These are phyloP conservation scores for Tetrapyrgos nigripes DNA, from an alignment of 1,284 basidiomycete genomes.

Conservation along the genomic window DNA sequence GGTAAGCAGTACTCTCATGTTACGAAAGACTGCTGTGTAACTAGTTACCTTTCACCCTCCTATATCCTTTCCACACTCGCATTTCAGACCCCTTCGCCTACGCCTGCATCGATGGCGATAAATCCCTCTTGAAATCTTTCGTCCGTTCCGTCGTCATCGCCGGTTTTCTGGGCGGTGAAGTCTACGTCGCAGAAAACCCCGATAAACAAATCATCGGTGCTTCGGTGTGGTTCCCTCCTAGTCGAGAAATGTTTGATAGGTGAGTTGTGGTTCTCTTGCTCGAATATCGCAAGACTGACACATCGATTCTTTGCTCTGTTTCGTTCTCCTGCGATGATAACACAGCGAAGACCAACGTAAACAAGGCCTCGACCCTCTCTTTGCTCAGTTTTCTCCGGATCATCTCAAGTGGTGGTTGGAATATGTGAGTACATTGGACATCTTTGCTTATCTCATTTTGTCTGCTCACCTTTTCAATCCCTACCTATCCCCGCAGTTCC, in stretches of 20 bases:
- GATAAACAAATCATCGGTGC: constrained; percentile 21
- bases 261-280: constrained; percentile 6
- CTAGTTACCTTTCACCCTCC: background rate
- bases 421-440: background rate
- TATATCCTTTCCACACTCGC: background rate
- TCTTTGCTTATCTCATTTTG: background rate
- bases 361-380: background rate
- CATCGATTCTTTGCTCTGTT: no score
- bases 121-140: constrained; percentile 5
- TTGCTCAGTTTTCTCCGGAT: background rate
- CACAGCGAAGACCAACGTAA: constrained; percentile 6
- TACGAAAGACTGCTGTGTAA: no score
- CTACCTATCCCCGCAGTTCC: constrained; percentile 2
- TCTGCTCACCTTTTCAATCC: background rate
- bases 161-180: constrained; percentile 20
- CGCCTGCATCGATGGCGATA: background rate
- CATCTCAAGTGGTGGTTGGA: background rate
- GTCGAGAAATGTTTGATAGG: constrained; percentile 21
- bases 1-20: no score
- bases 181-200: constrained; percentile 22
- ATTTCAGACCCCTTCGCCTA: background rate
- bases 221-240: constrained; percentile 27
- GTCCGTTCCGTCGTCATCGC: constrained; percentile 10
- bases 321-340: no score
- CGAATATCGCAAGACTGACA: no score